Evolutionary conservation across 257 asterid genomes (phyloP).

Genomic region (Gentiana macrophylla): DNA sequence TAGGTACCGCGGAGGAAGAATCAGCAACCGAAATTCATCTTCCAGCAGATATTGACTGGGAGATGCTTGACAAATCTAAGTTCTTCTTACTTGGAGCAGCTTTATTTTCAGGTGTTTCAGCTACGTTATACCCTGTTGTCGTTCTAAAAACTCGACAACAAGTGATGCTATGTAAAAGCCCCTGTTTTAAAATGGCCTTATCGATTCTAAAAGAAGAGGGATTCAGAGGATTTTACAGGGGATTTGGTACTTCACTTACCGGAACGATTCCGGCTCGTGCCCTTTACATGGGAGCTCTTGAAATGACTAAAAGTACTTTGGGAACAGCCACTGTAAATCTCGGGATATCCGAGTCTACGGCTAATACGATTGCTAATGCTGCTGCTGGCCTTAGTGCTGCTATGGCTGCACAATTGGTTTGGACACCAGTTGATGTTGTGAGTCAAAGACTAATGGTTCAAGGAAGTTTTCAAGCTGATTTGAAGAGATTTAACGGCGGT

Average conservation of each 20-base stretch:
- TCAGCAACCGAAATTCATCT: conserved; percentile 76
- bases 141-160: conserved; percentile 85
- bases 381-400: conserved; percentile 91
- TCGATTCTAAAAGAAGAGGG: too few relatives aligned
- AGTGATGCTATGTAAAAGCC: conserved; percentile 41
- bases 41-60: conserved; percentile 93
- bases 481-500: conserved; percentile 67
- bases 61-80: conserved; percentile 93
- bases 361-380: conserved; percentile 76
- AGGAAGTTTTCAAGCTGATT: conserved; percentile 34
- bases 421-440: conserved; percentile 94
- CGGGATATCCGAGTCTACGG: conserved; percentile 68
- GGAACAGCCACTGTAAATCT: conserved; percentile 48
- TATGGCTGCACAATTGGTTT: conserved; percentile 96
- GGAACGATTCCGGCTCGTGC: conserved; percentile 95
- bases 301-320: conserved; percentile 76
- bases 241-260: too few relatives aligned
- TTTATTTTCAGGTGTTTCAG: too few relatives aligned
- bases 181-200: conserved; percentile 64
- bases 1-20: conserved; percentile 66
- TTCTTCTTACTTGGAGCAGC: too few relatives aligned
- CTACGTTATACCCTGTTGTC: conserved; percentile 62
- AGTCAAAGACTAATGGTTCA: conserved; percentile 98
- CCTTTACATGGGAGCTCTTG: too few relatives aligned
- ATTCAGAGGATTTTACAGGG: too few relatives aligned